Base-by-base conservation (phyloP, 2,329 filamentous ascomycete species). In the Ilyonectria destructans region DNA sequence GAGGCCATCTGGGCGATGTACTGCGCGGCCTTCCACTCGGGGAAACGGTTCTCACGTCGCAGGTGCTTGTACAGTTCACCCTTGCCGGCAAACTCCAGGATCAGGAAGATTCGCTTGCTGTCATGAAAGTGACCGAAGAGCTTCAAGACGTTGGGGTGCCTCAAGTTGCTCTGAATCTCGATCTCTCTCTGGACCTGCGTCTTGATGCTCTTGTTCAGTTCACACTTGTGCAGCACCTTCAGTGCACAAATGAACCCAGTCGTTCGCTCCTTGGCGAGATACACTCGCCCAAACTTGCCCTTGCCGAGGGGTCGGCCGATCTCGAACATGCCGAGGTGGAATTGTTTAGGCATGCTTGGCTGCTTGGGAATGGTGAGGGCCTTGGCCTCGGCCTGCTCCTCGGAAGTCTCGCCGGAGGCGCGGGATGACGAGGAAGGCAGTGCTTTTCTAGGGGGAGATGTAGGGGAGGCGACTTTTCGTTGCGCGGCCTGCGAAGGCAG, bases 261-360 rank as follows among this genome's bases (percentile, higher is more conserved):
- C 51, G 87, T 89, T 62, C 93, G 89, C 81, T 96, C 93, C 61
- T 93, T 92, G 51, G 93, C 94, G 21, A 96, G 89, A 78, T 96
- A 96, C 2, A 96, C 94, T 56, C 93, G 89, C 3, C 94, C 94
- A 77, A 96, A 97, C 80, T 96, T 96, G 73, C 94, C 94, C 82
- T 96, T 96, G 58, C 94, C 94, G 2, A 96, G 85, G 3, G 94
- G 93, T 73, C 93, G 93, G 45, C 94, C 94, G 71, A 97, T 97
- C 81, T 97, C 95, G 80, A 97, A 97, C 93, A 97, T 97, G 82
- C 94, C 93, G 4, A 97, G 89, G 79, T 97, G 94, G 82, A 95
- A 95, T 74, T 94, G 82, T 74, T 89, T 91, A 49, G 87, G 87
- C 21, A 84, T 65, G 70, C 80, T 77, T 43, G 90, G 87, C 77